A percentile compares a stretch with the other conserved stretches of the same genome.
phyloP scores from a whole-genome alignment of 2,329 filamentous ascomycete genomes.

The Fusarium oxysporum region DNA sequence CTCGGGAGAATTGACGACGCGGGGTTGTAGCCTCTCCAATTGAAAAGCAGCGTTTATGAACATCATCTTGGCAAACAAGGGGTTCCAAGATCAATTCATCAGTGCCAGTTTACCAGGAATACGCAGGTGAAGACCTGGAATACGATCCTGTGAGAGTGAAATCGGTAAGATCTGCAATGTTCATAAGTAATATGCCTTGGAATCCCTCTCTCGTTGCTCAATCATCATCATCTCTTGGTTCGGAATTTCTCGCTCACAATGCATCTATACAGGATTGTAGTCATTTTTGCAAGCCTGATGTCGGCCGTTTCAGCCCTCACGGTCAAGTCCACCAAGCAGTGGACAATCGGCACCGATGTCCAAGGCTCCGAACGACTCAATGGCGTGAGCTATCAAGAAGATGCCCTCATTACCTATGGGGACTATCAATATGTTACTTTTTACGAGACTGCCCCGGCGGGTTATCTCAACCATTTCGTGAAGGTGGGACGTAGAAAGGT shows the following conservation, averaged over 20 bases:
- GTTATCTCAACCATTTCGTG: constrained; percentile 27
- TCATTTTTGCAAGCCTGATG: neutral
- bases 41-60: neutral
- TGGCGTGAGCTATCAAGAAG: constrained; percentile 36
- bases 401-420: constrained; percentile 29
- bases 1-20: neutral
- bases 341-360: constrained; percentile 31
- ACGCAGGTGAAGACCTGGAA: neutral
- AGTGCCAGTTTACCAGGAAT: neutral
- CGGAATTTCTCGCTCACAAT: neutral
- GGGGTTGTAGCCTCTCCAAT: neutral
- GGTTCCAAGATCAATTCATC: neutral
- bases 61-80: neutral
- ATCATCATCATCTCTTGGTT: too few relatives aligned
- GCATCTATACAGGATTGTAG: neutral
- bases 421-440: constrained; percentile 33
- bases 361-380: constrained; percentile 32
- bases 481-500: constrained; percentile 19
- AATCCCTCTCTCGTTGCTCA: accelerated
- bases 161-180: too few relatives aligned
- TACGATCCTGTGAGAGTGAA: neutral
- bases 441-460: constrained; percentile 27
- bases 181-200: neutral
- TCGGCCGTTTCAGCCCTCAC: neutral
- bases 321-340: constrained; percentile 24